Evolutionary conservation across 306 rosid species (phyloP).

Genomic region (Casuarina equisetifolia): DNA sequence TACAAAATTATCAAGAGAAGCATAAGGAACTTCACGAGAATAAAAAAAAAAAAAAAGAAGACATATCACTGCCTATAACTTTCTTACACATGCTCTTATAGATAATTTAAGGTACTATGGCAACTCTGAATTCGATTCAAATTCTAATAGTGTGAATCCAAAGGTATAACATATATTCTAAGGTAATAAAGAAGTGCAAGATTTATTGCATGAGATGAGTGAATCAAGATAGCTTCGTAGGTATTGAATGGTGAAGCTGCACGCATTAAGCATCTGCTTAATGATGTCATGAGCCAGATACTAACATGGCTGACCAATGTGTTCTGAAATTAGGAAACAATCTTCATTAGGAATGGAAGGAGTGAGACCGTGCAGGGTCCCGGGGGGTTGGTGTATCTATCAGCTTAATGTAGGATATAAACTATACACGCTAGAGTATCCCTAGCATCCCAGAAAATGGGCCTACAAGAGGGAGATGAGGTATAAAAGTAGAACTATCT

Average conservation of each 20-base stretch:
- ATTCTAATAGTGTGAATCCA: neutral
- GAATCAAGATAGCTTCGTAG: neutral
- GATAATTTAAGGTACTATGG: neutral
- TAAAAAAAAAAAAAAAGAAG: constrained; percentile 5
- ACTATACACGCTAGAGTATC: neutral
- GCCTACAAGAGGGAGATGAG: neutral
- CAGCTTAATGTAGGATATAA: neutral
- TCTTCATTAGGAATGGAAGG: too few species aligned
- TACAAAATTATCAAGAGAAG: neutral
- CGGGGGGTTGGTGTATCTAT: too few species aligned
- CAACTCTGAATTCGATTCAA: neutral
- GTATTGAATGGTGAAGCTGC: neutral
- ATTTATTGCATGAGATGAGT: neutral
- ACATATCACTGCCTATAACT: neutral
- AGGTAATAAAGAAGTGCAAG: neutral
- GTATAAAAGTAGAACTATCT: neutral
- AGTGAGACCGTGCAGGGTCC: too few species aligned
- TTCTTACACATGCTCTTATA: neutral
- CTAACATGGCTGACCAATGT: neutral
- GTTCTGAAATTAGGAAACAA: neutral
- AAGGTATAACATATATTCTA: neutral
- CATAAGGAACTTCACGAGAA: neutral
- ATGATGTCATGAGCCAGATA: neutral
- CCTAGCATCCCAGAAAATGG: neutral
- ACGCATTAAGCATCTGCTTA: neutral